These are phyloP conservation scores for Apophysomyces sp. DNA, from an alignment of 371 early-diverging fungal genomes.

Conservation along the genomic window DNA sequence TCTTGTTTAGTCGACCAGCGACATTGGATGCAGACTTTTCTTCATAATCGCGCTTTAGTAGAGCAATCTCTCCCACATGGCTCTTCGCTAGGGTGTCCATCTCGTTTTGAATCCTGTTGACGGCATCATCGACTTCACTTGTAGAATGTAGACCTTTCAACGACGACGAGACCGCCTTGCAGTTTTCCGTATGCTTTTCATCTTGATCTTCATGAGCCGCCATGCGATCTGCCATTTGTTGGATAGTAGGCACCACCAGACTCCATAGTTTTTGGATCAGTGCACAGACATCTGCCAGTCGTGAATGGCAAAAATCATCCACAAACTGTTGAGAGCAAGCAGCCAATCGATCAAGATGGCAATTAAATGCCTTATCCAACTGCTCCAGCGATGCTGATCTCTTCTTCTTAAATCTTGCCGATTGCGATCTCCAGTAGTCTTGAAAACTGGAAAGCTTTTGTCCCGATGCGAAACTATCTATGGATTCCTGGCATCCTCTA, in stretches of 20 bases:
- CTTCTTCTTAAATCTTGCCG: not conserved
- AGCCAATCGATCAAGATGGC: constrained; percentile 40
- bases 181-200: constrained; percentile 3
- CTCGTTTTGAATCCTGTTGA: constrained; percentile 26
- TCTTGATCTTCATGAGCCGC: constrained; percentile 1
- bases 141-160: constrained; percentile 5
- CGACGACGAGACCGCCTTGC: constrained; percentile 1
- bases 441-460: constrained; percentile 21
- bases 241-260: constrained; percentile 22
- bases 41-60: constrained; percentile 47
- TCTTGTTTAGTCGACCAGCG: constrained; percentile 57
- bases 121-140: constrained; percentile 3
- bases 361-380: constrained; percentile 47
- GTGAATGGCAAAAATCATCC: constrained; percentile 12
- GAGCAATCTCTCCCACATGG: constrained; percentile 42
- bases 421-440: constrained; percentile 18
- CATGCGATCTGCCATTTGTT: constrained; percentile 26
- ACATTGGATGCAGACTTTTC: constrained; percentile 46
- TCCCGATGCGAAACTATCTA: constrained; percentile 14
- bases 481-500: constrained; percentile 13
- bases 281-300: constrained; percentile 12
- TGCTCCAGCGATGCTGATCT: constrained; percentile 26
- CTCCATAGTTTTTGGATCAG: constrained; percentile 20
- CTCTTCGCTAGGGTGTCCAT: constrained; percentile 17
- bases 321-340: constrained; percentile 6